Conservation (phyloP, 2,329 filamentous ascomycete genomes). For the Corynespora cassiicola region DNA sequence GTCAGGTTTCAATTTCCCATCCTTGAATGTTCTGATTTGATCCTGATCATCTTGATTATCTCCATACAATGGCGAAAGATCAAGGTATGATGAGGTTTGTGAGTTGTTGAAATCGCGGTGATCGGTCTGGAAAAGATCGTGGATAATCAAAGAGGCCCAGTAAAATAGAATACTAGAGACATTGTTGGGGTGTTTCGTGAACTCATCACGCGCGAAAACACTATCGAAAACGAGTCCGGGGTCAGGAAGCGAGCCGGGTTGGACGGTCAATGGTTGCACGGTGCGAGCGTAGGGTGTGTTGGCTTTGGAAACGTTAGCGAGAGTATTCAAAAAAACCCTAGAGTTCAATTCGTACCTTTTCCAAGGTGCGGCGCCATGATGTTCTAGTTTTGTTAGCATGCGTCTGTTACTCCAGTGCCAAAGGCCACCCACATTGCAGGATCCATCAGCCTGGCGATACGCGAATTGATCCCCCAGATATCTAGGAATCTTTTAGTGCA, state of each 20-base stretch:
- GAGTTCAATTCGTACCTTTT: constrained; percentile 38
- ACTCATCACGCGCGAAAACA: constrained; percentile 64
- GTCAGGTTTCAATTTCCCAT: constrained; percentile 72
- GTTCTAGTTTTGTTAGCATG: constrained; percentile 46
- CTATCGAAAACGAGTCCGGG: constrained; percentile 69
- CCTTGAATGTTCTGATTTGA: constrained; percentile 67
- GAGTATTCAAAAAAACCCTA: constrained; percentile 45
- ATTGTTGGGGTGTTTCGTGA: constrained; percentile 69
- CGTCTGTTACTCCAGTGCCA: constrained; percentile 51
- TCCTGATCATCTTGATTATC: constrained; percentile 70
- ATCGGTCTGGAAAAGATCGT: constrained; percentile 70
- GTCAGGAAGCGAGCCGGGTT: constrained; percentile 66
- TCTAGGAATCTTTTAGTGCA: no score
- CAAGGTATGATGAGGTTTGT: constrained; percentile 75
- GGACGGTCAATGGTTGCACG: constrained; percentile 60
- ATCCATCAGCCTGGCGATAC: constrained; percentile 47
- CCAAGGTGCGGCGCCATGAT: constrained; percentile 66
- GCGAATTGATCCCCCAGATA: constrained; percentile 40
- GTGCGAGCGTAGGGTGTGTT: constrained; percentile 66
- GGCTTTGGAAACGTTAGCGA: constrained; percentile 39
- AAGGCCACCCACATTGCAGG: constrained; percentile 60
- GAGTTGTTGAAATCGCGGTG: constrained; percentile 67
- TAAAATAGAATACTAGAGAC: constrained; percentile 78
- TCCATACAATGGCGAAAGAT: constrained; percentile 75
- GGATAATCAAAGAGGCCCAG: constrained; percentile 68